Base-by-base conservation (phyloP, 2,329 filamentous ascomycete genomes). In the Colletotrichum tanaceti region DNA sequence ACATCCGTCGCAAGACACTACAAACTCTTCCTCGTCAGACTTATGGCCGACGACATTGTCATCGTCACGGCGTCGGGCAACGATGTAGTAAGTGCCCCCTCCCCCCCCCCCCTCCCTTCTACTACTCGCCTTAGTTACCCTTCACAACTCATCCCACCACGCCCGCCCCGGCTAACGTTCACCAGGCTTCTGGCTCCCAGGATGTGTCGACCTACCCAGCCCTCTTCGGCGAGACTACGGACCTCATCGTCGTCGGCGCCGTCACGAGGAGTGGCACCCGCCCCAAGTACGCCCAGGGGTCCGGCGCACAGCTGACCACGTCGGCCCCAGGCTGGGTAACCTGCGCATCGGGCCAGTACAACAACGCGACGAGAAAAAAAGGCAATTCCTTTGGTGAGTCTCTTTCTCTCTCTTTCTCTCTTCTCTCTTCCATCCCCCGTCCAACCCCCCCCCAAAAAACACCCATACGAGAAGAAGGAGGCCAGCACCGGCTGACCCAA, bases 181-280 rank as follows among this genome's bases (percentile, higher is more conserved):
- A 7, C 13, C 5, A 55, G 57, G 5, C 39, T 28, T 38, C 14
- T 0, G 58, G 49, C n/a, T 2, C 39, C 6, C n/a, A 43, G 9
- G 43, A 50, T 22, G 50, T 62, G 3, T 28, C 24, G 2, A n/a
- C 50, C 18, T 62, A 66, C 38, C 63, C 63, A 16, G 58, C 63
- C 13, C 50, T 66, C 20, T 62, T 63, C 16, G 64, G 58, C 3
- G 28, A 43, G 1, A 32, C 39, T 4, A 66, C 58, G 5, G 52
- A 66, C 28, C 39, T 66, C 41, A 66, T 66, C 43, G 64, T 66
- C 4, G 64, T 66, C 5, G 64, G 64, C 24, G 64, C 49, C 13
- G 59, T 62, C n/a, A 10, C 50, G 0, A 63, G 63, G 3, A 24
- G 52, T 5, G 64, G 64, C 3, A 32, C 20, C 18, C 64, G 58